These are phyloP conservation scores for Sporothrix euskadiensis DNA, from an alignment of 2,329 filamentous ascomycete genomes.

Conservation along the genomic window DNA sequence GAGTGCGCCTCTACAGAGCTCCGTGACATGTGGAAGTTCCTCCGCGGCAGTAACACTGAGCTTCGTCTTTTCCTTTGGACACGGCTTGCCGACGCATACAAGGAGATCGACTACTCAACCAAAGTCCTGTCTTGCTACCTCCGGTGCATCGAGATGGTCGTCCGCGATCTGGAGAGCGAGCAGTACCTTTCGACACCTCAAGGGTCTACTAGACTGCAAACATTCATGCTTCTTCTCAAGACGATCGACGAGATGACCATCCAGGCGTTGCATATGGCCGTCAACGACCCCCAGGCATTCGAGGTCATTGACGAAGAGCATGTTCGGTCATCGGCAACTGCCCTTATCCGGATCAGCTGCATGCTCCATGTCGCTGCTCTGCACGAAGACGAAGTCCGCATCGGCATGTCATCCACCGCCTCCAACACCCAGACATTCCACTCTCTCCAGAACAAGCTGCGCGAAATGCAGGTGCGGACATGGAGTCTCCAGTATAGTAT, in stretches of 20 bases:
- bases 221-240: constrained; percentile 74
- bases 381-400: constrained; percentile 80
- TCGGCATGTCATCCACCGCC: constrained; percentile 61
- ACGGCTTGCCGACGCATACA: constrained; percentile 85
- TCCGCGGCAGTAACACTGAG: constrained; percentile 77
- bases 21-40: constrained; percentile 80
- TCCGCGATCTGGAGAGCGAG: constrained; percentile 63
- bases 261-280: constrained; percentile 66
- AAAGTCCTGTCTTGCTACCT: constrained; percentile 88
- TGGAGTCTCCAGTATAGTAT: constrained; percentile 88
- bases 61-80: constrained; percentile 87
- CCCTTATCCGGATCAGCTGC: constrained; percentile 69
- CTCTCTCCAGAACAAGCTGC: constrained; percentile 66
- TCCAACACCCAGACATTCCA: constrained; percentile 58
- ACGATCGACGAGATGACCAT: constrained; percentile 75
- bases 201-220: constrained; percentile 66
- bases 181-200: constrained; percentile 60
- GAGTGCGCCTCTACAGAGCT: constrained; percentile 59
- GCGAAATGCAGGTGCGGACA: constrained; percentile 81
- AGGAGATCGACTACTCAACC: constrained; percentile 77
- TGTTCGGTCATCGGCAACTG: constrained; percentile 69
- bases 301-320: constrained; percentile 83
- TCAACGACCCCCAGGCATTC: constrained; percentile 69
- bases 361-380: constrained; percentile 78
- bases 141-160: constrained; percentile 79